Evolutionary conservation across 2,329 filamentous ascomycete species (phyloP).

Genomic region (Ceratocystis huliohia): DNA sequence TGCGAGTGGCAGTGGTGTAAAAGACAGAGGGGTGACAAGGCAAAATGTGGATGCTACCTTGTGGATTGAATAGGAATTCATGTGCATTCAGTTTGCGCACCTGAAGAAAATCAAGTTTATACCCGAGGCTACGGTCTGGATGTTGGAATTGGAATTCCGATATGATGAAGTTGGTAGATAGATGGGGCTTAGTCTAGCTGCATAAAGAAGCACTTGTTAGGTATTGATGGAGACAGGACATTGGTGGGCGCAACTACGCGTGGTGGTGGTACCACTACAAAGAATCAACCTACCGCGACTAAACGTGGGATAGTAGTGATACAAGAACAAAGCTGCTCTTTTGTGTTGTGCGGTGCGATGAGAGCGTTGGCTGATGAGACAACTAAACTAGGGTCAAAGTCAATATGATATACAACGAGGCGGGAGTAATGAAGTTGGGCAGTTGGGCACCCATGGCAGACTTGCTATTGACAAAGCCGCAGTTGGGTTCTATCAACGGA

Average conservation of each 20-base stretch:
- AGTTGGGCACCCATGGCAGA: not conserved
- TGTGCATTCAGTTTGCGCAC: slow-evolving; percentile 1
- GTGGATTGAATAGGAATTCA: not conserved
- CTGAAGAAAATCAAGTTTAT: not conserved
- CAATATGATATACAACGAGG: not conserved
- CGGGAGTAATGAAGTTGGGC: not conserved
- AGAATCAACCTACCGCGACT: not conserved
- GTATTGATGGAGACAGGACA: not conserved
- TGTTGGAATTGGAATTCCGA: not conserved
- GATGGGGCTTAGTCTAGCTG: not conserved
- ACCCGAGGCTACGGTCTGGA: not conserved
- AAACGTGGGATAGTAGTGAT: not conserved
- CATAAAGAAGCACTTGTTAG: not conserved
- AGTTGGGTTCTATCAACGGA: not conserved
- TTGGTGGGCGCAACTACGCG: not conserved
- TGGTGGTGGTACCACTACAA: not conserved
- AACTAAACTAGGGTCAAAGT: not conserved
- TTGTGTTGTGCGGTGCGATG: not conserved
- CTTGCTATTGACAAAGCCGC: too few species aligned
- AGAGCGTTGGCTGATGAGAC: not conserved
- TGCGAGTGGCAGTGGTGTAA: not conserved
- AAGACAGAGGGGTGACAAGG: not conserved
- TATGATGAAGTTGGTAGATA: not conserved
- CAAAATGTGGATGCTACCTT: not conserved
- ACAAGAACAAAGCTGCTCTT: not conserved